Conservation (phyloP, 768 basidiomycete species). For the Calocera viscosa region DNA sequence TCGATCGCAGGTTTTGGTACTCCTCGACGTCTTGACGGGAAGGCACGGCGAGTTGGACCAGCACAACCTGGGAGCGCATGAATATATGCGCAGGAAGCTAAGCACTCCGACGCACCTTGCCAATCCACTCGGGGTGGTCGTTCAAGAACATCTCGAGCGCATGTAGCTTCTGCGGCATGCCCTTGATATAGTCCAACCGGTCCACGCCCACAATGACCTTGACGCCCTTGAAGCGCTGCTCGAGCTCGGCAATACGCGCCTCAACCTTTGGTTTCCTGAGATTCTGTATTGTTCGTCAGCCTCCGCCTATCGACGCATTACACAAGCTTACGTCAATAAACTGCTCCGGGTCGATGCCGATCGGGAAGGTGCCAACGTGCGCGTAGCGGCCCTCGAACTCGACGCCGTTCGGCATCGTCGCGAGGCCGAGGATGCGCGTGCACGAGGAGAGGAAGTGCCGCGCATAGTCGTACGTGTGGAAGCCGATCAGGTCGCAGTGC, state of each 20-base stretch:
- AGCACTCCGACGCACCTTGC: constrained; percentile 48
- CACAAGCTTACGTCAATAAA: constrained; percentile 57
- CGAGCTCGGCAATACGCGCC: constrained; percentile 64
- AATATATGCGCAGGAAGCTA: background rate
- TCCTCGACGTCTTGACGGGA: constrained; percentile 98
- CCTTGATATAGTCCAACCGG: constrained; percentile 98
- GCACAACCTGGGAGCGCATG: constrained; percentile 55
- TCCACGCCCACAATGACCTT: constrained; percentile 99
- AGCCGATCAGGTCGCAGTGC: constrained; percentile 94
- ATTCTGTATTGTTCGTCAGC: constrained; percentile 38
- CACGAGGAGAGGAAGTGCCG: constrained; percentile 98
- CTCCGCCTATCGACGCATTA: background rate
- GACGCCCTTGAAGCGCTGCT: constrained; percentile 82
- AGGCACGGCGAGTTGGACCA: constrained; percentile 94
- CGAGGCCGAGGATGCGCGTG: constrained; percentile 85
- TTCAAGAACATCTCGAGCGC: constrained; percentile 92
- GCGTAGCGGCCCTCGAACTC: constrained; percentile 91
- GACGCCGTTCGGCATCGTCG: constrained; percentile 96
- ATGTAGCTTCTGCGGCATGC: constrained; percentile 95
- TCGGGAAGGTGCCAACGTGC: constrained; percentile 97
- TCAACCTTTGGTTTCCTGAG: constrained; percentile 68
- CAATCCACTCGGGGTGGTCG: constrained; percentile 98
- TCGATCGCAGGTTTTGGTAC: constrained; percentile 91
- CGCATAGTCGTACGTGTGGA: constrained; percentile 99
- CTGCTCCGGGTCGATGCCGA: constrained; percentile 89